Base-by-base conservation (phyloP, 2,329 filamentous ascomycete species). In the Clarireedia paspali region DNA sequence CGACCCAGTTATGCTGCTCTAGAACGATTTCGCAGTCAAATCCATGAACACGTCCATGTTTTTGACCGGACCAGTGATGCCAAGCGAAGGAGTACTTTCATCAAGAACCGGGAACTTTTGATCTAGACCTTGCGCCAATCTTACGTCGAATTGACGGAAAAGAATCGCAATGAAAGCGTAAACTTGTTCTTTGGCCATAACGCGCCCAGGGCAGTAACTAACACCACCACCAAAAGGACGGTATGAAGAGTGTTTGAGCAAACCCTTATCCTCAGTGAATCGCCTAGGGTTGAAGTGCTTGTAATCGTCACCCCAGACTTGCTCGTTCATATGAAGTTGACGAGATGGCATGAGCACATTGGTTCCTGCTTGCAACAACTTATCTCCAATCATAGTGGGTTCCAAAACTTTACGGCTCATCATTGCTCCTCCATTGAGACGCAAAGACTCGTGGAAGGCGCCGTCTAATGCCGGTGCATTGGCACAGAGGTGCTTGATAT, bases 191-290 rank as follows among this genome's bases (percentile, higher is more conserved):
- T 55, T 47, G 12, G 56, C 56, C 30, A 57, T 48, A 20, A 55
- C 40, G 2, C 56, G 45, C 30, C 56, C 56, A 39, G 56, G 56
- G 15, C 56, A 57, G n/a, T 55, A 53, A 14, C 50, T 57, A 1
- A 47, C 40, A 7, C 56, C 56, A 23, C 51, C 42, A 3, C 56
- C 56, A 47, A 57, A 57, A 15, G 56, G 56, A 6, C 46, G 36
- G 26, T 50, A 57, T 24, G 50, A 50, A 27, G 38, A 34, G 39
- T 44, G 40, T 30, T 57, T 57, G 7, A 42, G 44, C 6, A 55
- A 45, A 24, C 17, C 15, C 24, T 40, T 36, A 30, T 55, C 48
- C n/a, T 42, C 24, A n/a, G 48, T 20, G 24, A 57, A 57, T 23
- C 55, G 46, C 24, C 38, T 23, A 9, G 44, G 12, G 23, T 58